Conservation (phyloP, 2,329 filamentous ascomycete species). For the Furcasterigmium furcatum region DNA sequence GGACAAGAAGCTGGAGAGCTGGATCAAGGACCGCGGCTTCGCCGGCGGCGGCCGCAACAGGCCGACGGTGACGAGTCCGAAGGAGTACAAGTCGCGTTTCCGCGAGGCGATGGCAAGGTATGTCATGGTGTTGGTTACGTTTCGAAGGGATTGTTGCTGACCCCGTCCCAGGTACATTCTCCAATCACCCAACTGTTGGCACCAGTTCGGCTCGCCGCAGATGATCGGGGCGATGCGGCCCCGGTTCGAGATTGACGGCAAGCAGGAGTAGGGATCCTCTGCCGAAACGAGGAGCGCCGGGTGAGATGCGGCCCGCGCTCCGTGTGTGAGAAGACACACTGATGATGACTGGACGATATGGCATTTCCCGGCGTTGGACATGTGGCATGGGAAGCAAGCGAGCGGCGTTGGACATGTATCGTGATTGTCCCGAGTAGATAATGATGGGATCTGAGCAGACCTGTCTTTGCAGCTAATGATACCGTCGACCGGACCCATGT, state of each 20-base stretch:
- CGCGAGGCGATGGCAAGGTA: conserved; percentile 94
- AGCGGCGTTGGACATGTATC: background rate
- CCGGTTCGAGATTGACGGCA: conserved; percentile 11
- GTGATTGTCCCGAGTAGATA: background rate
- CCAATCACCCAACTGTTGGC: conserved; percentile 74
- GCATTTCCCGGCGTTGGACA: no score
- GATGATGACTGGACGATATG: no score
- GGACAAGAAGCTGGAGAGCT: conserved; percentile 99
- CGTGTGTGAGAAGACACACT: no score
- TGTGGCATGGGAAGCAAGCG: background rate
- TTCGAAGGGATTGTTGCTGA: conserved; percentile 6
- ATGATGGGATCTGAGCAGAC: background rate
- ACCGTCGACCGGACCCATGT: no score
- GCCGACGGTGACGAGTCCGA: conserved; percentile 94
- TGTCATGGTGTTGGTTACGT: conserved; percentile 26
- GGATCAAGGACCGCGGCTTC: conserved; percentile 96
- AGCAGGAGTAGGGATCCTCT: background rate
- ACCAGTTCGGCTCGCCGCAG: conserved; percentile 52
- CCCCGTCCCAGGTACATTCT: conserved; percentile 57
- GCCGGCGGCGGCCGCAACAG: conserved; percentile 73
- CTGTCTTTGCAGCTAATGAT: no score
- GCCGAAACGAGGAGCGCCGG: background rate
- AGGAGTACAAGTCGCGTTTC: conserved; percentile 96
- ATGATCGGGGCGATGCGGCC: conserved; percentile 10
- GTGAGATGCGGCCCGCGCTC: no score